phyloP scores from a whole-genome alignment of 2,329 filamentous ascomycete species.

The Fusarium redolens region DNA sequence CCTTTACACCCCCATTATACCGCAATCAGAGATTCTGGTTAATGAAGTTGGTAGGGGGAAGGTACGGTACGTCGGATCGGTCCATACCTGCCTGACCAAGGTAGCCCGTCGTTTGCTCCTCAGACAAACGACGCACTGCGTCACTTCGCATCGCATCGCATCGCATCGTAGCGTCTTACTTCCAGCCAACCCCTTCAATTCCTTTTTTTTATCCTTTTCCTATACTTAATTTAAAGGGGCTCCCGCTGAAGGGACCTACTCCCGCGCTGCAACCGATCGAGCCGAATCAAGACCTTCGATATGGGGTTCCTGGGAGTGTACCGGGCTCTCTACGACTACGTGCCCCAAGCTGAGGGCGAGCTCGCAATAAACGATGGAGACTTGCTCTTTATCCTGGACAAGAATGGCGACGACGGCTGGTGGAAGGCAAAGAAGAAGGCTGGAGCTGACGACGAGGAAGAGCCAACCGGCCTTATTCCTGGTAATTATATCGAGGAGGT shows the following conservation, averaged over 20 bases:
- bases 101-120: constrained; percentile 39
- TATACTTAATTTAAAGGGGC: constrained; percentile 9
- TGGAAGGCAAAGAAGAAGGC: constrained; percentile 97
- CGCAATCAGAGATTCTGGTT: constrained; percentile 16
- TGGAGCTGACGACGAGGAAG: constrained; percentile 84
- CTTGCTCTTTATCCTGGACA: constrained; percentile 87
- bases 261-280: constrained; percentile 37
- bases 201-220: not conserved
- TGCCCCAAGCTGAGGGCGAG: constrained; percentile 86
- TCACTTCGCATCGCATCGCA: constrained; percentile 41
- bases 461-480: constrained; percentile 89
- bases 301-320: constrained; percentile 96
- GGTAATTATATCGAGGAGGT: constrained; percentile 97
- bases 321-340: constrained; percentile 92
- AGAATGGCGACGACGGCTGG: constrained; percentile 83
- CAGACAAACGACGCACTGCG: constrained; percentile 48
- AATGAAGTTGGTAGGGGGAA: constrained; percentile 35
- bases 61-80: constrained; percentile 21
- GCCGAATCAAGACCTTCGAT: constrained; percentile 40
- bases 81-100: constrained; percentile 32
- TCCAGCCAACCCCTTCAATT: not conserved
- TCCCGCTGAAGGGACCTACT: constrained; percentile 29
- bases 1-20: not conserved
- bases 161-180: constrained; percentile 32
- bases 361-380: constrained; percentile 87